phyloP scores from a whole-genome alignment of 2,329 filamentous ascomycete species.

The Aureobasidium sp. region DNA sequence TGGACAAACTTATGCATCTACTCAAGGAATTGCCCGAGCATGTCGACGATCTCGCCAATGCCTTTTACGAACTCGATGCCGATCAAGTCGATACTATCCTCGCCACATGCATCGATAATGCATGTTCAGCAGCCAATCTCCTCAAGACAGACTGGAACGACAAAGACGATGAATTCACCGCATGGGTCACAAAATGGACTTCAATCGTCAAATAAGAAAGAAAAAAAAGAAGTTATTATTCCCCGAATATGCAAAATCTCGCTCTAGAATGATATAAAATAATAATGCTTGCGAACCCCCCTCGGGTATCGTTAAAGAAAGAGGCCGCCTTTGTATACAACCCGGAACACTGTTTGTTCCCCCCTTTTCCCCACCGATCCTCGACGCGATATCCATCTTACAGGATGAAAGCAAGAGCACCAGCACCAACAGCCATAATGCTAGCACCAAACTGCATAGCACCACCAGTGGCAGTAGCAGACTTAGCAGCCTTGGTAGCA shows the following conservation, averaged over 20 bases:
- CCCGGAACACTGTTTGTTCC: neutral
- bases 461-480: neutral
- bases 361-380: neutral
- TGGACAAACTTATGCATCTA: slow-evolving; percentile 49
- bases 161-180: slow-evolving; percentile 64
- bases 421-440: slow-evolving; percentile 1
- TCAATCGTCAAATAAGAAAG: slow-evolving; percentile 20
- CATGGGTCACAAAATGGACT: slow-evolving; percentile 59
- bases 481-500: neutral
- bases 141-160: slow-evolving; percentile 55
- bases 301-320: slow-evolving; percentile 6
- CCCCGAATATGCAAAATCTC: neutral
- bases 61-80: slow-evolving; percentile 63
- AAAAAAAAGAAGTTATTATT: neutral
- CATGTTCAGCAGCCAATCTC: slow-evolving; percentile 48
- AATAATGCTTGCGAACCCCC: neutral
- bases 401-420: slow-evolving; percentile 9
- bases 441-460: slow-evolving; percentile 11
- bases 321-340: neutral
- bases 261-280: neutral
- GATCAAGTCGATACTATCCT: slow-evolving; percentile 51
- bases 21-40: slow-evolving; percentile 55
- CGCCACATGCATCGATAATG: slow-evolving; percentile 52
- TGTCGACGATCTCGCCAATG: slow-evolving; percentile 61
- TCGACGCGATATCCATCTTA: neutral